A percentile compares a stretch with the other conserved stretches of the same genome.
Conservation (phyloP, 139 green algal genomes). For the Ettlia oleoabundans region DNA sequence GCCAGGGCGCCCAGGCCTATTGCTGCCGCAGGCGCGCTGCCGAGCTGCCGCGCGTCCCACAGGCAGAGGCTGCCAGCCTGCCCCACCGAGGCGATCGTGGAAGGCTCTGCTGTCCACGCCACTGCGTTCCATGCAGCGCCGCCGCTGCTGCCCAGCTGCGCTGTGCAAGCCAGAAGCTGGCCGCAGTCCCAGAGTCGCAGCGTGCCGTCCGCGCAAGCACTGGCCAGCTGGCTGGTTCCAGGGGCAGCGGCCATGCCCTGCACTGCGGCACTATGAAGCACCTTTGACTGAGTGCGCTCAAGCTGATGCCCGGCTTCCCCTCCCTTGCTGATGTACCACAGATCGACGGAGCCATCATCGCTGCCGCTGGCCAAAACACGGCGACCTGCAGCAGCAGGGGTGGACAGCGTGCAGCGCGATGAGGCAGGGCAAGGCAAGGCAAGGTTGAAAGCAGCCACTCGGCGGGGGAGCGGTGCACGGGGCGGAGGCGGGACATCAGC, state of each 20-base stretch:
- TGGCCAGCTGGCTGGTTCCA: background rate
- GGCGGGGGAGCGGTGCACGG: background rate
- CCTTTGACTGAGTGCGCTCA: background rate
- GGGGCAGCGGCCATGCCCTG: background rate
- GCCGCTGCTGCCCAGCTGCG: background rate
- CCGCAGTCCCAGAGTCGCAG: constrained; percentile 24
- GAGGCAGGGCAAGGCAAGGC: background rate
- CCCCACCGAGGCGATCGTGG: background rate
- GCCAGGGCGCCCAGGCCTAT: constrained; percentile 2
- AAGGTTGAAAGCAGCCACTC: background rate
- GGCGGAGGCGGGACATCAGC: background rate
- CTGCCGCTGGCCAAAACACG: constrained; percentile 15
- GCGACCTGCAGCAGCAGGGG: background rate
- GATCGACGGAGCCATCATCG: constrained; percentile 14
- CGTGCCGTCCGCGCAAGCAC: constrained; percentile 6
- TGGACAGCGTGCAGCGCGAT: background rate
- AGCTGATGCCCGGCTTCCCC: background rate
- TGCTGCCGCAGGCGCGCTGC: background rate
- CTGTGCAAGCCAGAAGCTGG: constrained; percentile 13
- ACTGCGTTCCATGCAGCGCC: background rate
- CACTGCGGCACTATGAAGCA: constrained; percentile 6
- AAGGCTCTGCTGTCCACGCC: background rate
- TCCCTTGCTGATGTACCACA: constrained; percentile 7
- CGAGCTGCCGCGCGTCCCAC: constrained; percentile 7
- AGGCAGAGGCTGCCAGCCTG: background rate